Conservation (phyloP, 2,329 filamentous ascomycete genomes). For the Eutypella sp. region DNA sequence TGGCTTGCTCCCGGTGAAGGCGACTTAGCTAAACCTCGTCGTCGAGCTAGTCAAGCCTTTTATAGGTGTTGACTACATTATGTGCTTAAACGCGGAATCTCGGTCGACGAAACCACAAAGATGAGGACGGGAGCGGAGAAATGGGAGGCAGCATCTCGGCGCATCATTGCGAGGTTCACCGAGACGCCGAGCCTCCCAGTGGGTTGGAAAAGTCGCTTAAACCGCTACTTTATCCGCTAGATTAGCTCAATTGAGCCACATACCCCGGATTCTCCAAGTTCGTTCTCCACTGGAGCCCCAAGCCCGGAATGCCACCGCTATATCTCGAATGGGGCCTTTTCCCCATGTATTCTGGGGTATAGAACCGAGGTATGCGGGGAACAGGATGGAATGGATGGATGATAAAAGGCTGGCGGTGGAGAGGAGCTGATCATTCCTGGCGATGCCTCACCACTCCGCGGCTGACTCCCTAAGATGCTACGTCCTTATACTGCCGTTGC, state of each 20-base stretch:
- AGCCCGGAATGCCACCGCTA: too few relatives aligned
- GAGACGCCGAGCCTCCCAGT: not conserved
- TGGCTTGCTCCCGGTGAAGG: too few relatives aligned
- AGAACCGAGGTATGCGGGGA: not conserved
- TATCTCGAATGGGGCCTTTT: too few relatives aligned
- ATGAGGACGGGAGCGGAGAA: not conserved
- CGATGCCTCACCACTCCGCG: not conserved
- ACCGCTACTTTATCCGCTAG: not conserved
- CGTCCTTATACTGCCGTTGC: not conserved
- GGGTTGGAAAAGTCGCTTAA: not conserved
- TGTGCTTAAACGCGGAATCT: not conserved
- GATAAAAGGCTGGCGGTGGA: not conserved
- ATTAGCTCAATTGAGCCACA: not conserved
- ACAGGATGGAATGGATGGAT: not conserved
- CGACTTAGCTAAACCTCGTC: too few relatives aligned
- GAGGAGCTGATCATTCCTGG: not conserved
- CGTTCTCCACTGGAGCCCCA: not conserved
- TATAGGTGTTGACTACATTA: not conserved
- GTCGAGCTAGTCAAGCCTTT: too few relatives aligned
- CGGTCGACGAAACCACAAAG: not conserved
- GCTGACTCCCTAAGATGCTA: conserved; percentile 1
- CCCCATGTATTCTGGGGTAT: too few relatives aligned
- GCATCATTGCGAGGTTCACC: not conserved
- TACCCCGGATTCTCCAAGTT: not conserved
- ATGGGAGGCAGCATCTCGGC: not conserved